Conservation (phyloP, 768 basidiomycete genomes). For the Pleurotus giganteus region DNA sequence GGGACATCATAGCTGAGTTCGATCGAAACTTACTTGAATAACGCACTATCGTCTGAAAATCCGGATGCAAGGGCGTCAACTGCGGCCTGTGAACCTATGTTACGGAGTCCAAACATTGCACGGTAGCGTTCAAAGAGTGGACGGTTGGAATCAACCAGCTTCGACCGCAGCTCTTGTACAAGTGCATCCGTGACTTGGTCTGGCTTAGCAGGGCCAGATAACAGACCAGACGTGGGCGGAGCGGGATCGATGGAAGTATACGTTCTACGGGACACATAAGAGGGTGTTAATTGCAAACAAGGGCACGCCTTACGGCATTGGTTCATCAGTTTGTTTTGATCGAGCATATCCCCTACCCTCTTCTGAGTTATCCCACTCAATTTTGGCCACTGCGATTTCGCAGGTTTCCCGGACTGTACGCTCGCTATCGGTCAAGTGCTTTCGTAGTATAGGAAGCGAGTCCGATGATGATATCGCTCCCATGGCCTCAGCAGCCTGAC, state of each 20-base stretch:
- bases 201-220: conserved; percentile 51
- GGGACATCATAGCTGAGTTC: neutral
- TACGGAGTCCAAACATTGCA: conserved; percentile 97
- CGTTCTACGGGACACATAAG: conserved; percentile 34
- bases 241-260: conserved; percentile 91
- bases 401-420: conserved; percentile 90
- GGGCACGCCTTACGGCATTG: conserved; percentile 33
- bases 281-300: neutral
- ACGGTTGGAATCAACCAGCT: conserved; percentile 62
- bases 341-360: conserved; percentile 55
- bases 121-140: conserved; percentile 92
- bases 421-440: conserved; percentile 71
- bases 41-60: conserved; percentile 82
- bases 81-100: conserved; percentile 82
- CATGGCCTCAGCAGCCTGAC: conserved; percentile 96
- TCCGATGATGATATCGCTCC: conserved; percentile 79
- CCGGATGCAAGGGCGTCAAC: conserved; percentile 91
- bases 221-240: conserved; percentile 67
- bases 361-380: conserved; percentile 85
- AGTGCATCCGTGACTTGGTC: conserved; percentile 45
- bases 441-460: conserved; percentile 67
- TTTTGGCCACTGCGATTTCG: conserved; percentile 94
- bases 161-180: conserved; percentile 54
- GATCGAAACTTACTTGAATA: conserved; percentile 73
- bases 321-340: conserved; percentile 25